These are phyloP conservation scores for Hyphopichia buzzinii DNA, from an alignment of 1,139 yeast genomes.

Conservation along the genomic window DNA sequence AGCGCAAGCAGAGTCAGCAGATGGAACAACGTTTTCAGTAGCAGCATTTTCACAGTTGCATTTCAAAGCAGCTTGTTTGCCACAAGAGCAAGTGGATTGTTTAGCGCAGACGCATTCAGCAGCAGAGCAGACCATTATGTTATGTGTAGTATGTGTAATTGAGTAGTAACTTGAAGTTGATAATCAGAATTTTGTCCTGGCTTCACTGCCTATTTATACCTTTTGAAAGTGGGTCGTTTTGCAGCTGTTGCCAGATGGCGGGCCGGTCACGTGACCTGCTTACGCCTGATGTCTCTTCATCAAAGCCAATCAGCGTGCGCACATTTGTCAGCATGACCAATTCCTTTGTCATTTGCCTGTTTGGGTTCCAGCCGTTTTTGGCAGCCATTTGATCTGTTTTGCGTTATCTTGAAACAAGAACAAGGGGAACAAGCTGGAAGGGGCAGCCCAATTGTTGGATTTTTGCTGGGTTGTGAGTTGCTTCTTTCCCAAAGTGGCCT, in stretches of 20 bases:
- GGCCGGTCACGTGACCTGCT: slow-evolving; percentile 1
- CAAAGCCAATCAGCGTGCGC: slow-evolving; percentile 8
- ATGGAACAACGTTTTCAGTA: slow-evolving; percentile 39
- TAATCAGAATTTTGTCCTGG: too few relatives aligned
- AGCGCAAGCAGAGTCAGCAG: slow-evolving; percentile 37
- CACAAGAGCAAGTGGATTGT: slow-evolving; percentile 52
- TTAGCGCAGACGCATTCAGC: slow-evolving; percentile 47
- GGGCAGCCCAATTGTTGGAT: too few relatives aligned
- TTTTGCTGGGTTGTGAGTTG: too few relatives aligned
- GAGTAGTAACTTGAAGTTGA: not conserved
- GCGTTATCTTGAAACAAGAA: too few relatives aligned
- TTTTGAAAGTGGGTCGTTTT: not conserved
- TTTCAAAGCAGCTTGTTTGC: slow-evolving; percentile 45
- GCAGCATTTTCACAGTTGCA: slow-evolving; percentile 45
- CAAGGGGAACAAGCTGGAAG: too few relatives aligned
- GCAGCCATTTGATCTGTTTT: too few relatives aligned
- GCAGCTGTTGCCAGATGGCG: slow-evolving; percentile 3
- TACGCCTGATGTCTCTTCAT: not conserved
- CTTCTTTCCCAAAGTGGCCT: too few relatives aligned
- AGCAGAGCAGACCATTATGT: slow-evolving; percentile 43
- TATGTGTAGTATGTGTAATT: not conserved
- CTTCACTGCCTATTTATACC: not conserved
- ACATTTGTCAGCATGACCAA: slow-evolving; percentile 9
- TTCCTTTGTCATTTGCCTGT: not conserved
- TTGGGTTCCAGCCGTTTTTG: not conserved